Base-by-base conservation (phyloP, 2,329 filamentous ascomycete species). In the Microcera coccophila region DNA sequence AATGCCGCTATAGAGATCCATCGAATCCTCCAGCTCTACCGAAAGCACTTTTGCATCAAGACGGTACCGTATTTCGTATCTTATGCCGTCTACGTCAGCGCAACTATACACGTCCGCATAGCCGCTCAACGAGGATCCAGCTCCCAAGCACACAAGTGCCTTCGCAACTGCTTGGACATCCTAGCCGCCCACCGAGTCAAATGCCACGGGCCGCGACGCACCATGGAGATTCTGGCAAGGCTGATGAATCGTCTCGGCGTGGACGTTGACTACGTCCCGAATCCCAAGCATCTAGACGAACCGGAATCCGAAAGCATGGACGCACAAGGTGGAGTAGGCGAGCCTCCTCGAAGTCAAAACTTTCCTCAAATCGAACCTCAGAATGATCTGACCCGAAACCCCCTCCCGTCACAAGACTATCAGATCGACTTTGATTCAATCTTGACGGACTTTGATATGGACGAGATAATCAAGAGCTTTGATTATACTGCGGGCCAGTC, bases 31-130 rank as follows among this genome's bases (percentile, higher is more conserved):
- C 62, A 63, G 17, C 51, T 62, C 3, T 76, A 75, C 34, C 62
- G 68, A 10, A 57, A 59, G 12, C 53, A 64, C 0, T 76, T 70
- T 29, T 71, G 67, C 1, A 62, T 76, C 2, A 57, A 59, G 11
- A 57, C 65, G 7, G 68, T 73, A 0, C 74, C 75, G 0, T 77
- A 77, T 36, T 58, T 78, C 2, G 64, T 78, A 14, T 73, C 72
- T 0, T 79, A 79, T 48, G 72, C 76, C 0, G 75, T 72, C 0
- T 79, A 78, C 42, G 72, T 75, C 0, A 67, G 68, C 8, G 73
- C 71, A 0, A 77, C 73, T 0, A 76, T 78, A 9, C 68, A 73
- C 24, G 70, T 71, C 1, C 72, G 73, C 4, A 68, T 73, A 9
- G 73, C 74, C 0, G 69, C 74, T 2, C 69, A 72, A 37, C 62